Evolutionary conservation across 345 rosid genomes (phyloP).

Genomic region (Crucihimalaya himalaica): DNA sequence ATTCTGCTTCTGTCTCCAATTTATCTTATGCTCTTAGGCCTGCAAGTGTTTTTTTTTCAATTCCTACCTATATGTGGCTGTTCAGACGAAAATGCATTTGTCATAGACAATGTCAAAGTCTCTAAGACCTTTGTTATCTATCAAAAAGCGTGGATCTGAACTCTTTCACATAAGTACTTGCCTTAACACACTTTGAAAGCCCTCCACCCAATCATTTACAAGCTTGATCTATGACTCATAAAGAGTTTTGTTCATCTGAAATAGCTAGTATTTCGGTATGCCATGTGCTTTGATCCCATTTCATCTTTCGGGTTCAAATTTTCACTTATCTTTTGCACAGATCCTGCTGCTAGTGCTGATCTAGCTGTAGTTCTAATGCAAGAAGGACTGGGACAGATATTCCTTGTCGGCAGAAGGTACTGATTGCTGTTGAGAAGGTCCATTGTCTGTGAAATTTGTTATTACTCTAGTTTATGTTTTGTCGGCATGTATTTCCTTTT

Average conservation of each 20-base stretch:
- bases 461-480: slow-evolving; percentile 6
- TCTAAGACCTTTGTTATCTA: background rate
- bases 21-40: slow-evolving; percentile 10
- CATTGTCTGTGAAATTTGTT: slow-evolving; percentile 6
- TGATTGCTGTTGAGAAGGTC: slow-evolving; percentile 11
- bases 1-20: slow-evolving; percentile 7
- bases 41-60: background rate
- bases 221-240: background rate
- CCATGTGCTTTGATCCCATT: background rate
- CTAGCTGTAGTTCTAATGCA: slow-evolving; percentile 91
- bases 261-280: background rate
- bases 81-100: background rate
- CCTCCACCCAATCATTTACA: background rate
- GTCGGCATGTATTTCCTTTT: background rate
- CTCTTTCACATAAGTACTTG: background rate
- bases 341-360: slow-evolving; percentile 94
- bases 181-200: background rate
- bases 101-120: background rate
- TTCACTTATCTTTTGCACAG: slow-evolving; percentile 44
- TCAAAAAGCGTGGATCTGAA: background rate
- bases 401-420: slow-evolving; percentile 94
- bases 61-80: background rate
- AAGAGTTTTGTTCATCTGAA: background rate
- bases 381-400: slow-evolving; percentile 87
- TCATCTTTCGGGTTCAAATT: background rate